A percentile compares a stretch with the other conserved stretches of the same genome.
Evolutionary conservation across 345 rosid genomes (phyloP).

Genomic region (Brassica juncea): DNA sequence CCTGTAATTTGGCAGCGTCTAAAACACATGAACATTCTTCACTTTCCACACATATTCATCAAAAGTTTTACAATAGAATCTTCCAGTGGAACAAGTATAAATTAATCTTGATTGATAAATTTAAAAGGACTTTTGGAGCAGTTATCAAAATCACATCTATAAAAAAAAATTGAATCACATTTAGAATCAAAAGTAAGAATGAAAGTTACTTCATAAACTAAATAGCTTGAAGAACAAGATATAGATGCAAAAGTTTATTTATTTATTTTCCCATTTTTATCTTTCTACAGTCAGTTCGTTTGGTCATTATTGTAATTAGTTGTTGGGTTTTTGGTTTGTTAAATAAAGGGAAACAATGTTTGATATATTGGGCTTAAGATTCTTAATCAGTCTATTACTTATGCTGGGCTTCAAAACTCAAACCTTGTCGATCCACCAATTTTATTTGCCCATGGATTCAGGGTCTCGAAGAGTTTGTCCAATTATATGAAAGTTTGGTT

Average conservation of each 20-base stretch:
- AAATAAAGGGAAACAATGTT: background rate
- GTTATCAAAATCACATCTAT: background rate
- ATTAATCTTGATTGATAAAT: background rate
- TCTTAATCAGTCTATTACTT: background rate
- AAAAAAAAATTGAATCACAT: background rate
- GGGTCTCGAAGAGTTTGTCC: too few relatives aligned
- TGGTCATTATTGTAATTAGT: slow-evolving; percentile 65
- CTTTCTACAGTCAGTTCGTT: slow-evolving; percentile 47
- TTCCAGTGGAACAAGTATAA: background rate
- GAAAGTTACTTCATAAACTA: background rate
- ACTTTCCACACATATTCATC: background rate
- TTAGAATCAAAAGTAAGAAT: background rate
- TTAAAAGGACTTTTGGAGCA: background rate
- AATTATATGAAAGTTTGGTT: background rate
- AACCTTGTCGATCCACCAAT: background rate
- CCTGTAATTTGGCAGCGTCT: background rate
- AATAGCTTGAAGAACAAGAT: slow-evolving; percentile 13
- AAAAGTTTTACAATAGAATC: background rate
- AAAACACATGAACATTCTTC: background rate
- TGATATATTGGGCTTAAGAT: background rate
- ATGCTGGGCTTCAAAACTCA: background rate
- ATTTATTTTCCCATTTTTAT: background rate
- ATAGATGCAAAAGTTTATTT: background rate
- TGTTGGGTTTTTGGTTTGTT: background rate
- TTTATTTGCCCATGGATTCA: background rate